Percentiles rank a stretch among this genome's conserved stretches.
These are phyloP conservation scores for Agroathelia rolfsii DNA, from an alignment of 1,284 basidiomycete species.

Conservation along the genomic window DNA sequence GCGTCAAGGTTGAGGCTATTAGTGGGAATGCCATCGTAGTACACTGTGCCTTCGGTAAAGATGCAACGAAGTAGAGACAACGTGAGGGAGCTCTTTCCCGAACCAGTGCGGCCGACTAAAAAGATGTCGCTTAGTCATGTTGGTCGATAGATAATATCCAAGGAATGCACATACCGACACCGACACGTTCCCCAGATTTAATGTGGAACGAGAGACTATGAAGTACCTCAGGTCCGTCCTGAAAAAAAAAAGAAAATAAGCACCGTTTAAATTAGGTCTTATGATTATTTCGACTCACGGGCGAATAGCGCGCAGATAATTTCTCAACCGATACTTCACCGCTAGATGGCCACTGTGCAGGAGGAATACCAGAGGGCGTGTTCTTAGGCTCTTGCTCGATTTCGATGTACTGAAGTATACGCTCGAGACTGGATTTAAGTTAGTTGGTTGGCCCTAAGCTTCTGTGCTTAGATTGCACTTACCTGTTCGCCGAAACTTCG, in stretches of 20 bases:
- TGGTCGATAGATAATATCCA: constrained; percentile 4
- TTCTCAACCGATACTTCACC: constrained; percentile 28
- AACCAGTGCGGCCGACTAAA: constrained; percentile 31
- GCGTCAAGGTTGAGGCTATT: constrained; percentile 30
- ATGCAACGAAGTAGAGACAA: constrained; percentile 33
- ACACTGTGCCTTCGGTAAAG: constrained; percentile 29
- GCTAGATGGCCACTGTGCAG: constrained; percentile 36
- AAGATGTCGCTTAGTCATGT: too few species aligned
- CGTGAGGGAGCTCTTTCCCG: constrained; percentile 28
- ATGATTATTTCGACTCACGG: constrained; percentile 3
- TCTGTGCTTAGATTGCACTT: not conserved
- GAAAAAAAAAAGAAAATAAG: constrained; percentile 1
- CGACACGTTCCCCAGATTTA: constrained; percentile 31
- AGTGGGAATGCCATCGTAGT: constrained; percentile 24
- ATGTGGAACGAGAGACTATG: constrained; percentile 28
- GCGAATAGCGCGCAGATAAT: constrained; percentile 15
- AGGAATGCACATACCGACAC: constrained; percentile 22
- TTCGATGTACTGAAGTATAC: constrained; percentile 31
- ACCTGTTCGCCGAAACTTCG: constrained; percentile 8
- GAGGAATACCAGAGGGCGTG: constrained; percentile 21
- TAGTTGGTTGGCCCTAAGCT: not conserved
- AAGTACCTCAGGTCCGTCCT: constrained; percentile 25
- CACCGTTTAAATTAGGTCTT: constrained; percentile 3
- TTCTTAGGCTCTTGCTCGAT: constrained; percentile 32
- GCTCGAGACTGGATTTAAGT: constrained; percentile 22